Evolutionary conservation across 345 rosid genomes (phyloP).

Genomic region (Arabidopsis suecica): DNA sequence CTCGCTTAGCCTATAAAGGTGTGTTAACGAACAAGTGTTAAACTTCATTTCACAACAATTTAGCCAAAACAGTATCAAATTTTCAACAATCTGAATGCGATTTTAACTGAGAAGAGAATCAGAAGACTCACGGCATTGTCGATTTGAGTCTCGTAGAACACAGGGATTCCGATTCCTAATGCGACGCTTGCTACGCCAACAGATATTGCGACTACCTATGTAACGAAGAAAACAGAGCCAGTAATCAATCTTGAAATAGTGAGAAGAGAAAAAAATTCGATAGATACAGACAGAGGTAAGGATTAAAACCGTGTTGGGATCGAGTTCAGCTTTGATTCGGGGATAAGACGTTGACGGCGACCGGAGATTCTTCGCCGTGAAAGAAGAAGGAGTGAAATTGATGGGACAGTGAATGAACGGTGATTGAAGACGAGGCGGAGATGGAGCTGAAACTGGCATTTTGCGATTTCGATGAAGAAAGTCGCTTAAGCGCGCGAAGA

Average conservation of each 20-base stretch:
- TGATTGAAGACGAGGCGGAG: constrained; percentile 62
- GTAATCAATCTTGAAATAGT: neutral
- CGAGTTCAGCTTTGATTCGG: constrained; percentile 76
- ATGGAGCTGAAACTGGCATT: constrained; percentile 56
- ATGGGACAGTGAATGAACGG: constrained; percentile 62
- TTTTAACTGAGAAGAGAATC: neutral
- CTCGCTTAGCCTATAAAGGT: constrained; percentile 75
- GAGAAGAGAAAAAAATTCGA: neutral
- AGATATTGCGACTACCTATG: constrained; percentile 77
- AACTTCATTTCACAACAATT: no score
- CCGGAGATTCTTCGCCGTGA: constrained; percentile 49
- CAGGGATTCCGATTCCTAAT: constrained; percentile 81
- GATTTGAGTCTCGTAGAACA: constrained; percentile 83
- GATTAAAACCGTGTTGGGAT: constrained; percentile 76
- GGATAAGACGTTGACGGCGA: constrained; percentile 56
- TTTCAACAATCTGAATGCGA: neutral
- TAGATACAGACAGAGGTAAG: no score
- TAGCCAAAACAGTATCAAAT: neutral
- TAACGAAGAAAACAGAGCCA: neutral
- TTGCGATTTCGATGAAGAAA: neutral
- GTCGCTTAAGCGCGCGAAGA: constrained; percentile 47
- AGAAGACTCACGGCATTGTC: constrained; percentile 72
- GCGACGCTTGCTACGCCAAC: constrained; percentile 90
- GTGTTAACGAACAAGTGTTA: no score
- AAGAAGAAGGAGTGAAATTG: constrained; percentile 44